These are phyloP conservation scores for Nicotiana rustica DNA, from an alignment of 305 asterid genomes.

Conservation along the genomic window DNA sequence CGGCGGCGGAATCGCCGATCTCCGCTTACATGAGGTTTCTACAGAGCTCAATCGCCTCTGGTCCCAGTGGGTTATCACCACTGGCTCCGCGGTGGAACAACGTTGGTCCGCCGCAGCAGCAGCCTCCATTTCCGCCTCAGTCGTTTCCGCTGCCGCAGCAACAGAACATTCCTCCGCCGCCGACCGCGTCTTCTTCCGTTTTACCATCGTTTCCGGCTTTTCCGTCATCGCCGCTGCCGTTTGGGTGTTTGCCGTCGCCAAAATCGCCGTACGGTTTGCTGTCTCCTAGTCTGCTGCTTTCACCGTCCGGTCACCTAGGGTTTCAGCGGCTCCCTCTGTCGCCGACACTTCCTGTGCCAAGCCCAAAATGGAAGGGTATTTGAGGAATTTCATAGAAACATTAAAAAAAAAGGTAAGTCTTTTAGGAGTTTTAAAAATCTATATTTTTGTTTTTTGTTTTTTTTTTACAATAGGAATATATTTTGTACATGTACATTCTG, in stretches of 20 bases:
- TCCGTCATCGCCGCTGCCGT: constrained; percentile 82
- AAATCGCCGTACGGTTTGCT: constrained; percentile 63
- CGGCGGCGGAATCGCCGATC: constrained; percentile 92
- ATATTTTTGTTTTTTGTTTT: constrained; percentile 33
- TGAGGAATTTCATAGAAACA: constrained; percentile 47
- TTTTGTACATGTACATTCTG: constrained; percentile 62
- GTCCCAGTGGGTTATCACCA: constrained; percentile 41
- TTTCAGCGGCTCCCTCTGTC: constrained; percentile 77
- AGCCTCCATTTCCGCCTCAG: constrained; percentile 33
- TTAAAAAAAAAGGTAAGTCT: constrained; percentile 36
- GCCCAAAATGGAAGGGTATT: constrained; percentile 72
- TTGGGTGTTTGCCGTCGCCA: constrained; percentile 85
- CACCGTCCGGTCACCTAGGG: constrained; percentile 76
- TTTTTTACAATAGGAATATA: constrained; percentile 49
- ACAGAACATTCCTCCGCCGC: constrained; percentile 52
- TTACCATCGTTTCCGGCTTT: constrained; percentile 50
- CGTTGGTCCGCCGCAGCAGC: constrained; percentile 44
- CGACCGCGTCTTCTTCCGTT: constrained; percentile 39
- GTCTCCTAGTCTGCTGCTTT: constrained; percentile 63
- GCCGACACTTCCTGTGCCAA: constrained; percentile 72
- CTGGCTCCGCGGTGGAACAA: constrained; percentile 55
- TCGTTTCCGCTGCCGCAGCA: constrained; percentile 40
- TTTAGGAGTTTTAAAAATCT: constrained; percentile 44
- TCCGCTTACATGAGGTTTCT: constrained; percentile 87
- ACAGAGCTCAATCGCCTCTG: constrained; percentile 53